These are phyloP conservation scores for Paxillus ammoniavirescens DNA, from an alignment of 768 basidiomycete species.

Conservation along the genomic window DNA sequence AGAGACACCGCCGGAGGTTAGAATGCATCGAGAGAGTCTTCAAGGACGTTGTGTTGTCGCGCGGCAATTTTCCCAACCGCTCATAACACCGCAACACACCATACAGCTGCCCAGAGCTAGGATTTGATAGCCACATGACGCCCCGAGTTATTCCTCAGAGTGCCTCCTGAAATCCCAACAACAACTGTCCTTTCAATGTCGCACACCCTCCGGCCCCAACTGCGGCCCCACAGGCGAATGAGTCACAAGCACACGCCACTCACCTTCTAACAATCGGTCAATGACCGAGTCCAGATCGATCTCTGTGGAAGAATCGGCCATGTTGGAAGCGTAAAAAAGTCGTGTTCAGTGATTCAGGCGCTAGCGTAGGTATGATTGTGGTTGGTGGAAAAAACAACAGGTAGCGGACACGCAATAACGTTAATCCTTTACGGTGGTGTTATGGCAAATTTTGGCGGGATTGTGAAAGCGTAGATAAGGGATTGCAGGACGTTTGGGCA, in stretches of 20 bases:
- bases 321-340: constrained; percentile 27
- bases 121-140: not conserved
- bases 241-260: constrained; percentile 37
- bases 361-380: constrained; percentile 17
- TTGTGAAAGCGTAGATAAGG: not conserved
- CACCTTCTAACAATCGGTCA: constrained; percentile 96
- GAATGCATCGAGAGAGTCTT: not conserved
- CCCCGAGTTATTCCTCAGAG: not conserved
- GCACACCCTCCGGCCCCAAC: not conserved
- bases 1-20: not conserved
- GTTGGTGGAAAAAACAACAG: constrained; percentile 26
- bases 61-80: constrained; percentile 7
- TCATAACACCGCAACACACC: not conserved
- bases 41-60: not conserved
- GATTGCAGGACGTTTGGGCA: constrained; percentile 1
- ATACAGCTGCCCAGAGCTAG: not conserved
- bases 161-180: not conserved
- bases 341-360: constrained; percentile 13
- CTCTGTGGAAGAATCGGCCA: constrained; percentile 84
- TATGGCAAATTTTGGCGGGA: constrained; percentile 19
- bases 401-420: constrained; percentile 16
- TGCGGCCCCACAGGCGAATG: constrained; percentile 3
- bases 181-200: not conserved
- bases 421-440: constrained; percentile 19
- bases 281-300: constrained; percentile 99